A percentile compares a stretch with the other conserved stretches of the same genome.
Conservation (phyloP, 192 early-diverging fungal species). For the Backusella tarrabulga region DNA sequence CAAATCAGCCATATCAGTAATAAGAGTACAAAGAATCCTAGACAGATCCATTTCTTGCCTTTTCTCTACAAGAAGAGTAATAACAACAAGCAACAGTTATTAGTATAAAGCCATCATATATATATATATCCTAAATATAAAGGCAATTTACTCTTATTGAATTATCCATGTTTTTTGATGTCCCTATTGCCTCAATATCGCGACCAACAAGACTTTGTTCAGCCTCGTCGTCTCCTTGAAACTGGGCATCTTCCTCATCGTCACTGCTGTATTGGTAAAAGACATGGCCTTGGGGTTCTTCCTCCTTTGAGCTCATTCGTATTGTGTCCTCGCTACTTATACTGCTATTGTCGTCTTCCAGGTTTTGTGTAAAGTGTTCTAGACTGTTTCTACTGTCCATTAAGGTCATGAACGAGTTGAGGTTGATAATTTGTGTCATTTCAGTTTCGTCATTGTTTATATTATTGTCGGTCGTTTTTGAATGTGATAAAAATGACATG, state of each 20-base stretch:
- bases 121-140: background rate
- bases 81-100: background rate
- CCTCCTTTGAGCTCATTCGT: background rate
- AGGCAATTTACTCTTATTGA: background rate
- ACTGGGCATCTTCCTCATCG: background rate
- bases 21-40: conserved; percentile 20
- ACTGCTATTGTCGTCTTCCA: conserved; percentile 3
- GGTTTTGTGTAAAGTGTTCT: background rate
- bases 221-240: conserved; percentile 1
- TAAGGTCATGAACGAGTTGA: background rate
- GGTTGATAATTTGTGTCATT: conserved; percentile 8
- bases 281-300: background rate
- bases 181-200: background rate
- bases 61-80: background rate
- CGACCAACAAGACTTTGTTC: conserved; percentile 5
- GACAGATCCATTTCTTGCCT: conserved; percentile 23
- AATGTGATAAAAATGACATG: background rate
- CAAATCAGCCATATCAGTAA: conserved; percentile 30
- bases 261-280: background rate
- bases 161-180: background rate
- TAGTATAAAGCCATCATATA: too few relatives aligned
- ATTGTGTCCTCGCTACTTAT: conserved; percentile 2
- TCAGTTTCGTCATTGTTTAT: background rate
- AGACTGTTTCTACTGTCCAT: conserved; percentile 13
- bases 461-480: background rate